Evolutionary conservation across 2,329 filamentous ascomycete species (phyloP), one percentile per base, ranked within the genome.

Genomic region (Onygenales sp.): DNA sequence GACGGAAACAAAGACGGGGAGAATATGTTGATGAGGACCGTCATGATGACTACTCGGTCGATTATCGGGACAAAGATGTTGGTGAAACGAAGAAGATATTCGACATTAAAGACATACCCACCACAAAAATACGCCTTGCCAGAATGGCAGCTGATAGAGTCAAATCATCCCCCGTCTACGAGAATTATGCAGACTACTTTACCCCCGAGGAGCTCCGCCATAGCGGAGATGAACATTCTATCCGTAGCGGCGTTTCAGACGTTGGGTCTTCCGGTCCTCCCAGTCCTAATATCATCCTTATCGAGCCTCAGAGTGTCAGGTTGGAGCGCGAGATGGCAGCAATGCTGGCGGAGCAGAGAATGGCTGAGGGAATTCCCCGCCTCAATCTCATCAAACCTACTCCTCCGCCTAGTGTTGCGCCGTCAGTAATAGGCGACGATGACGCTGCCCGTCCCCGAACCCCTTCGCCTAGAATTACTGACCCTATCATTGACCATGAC

Each of bases 311-410:
- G 13, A 63, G 58, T 47, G 64, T 67, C 42, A 48, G 46, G 13
- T 55, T 55, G n/a, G 54, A 58, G 11, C 59, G 59, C 13, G 58
- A 62, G 10, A 52, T 60, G 17, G 53, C 50, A 54, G 14, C 57
- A 50, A 52, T 46, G 41, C 14, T 35, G 43, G 42, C 43, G 55
- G 56, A 10, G 56, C 54, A 50, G 58, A 65, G 17, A 57, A 59
- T 13, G 60, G 60, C 54, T 53, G 58, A 14, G 51, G 57, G 35
- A 7, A 39, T 83, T 17, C 80, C 80, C 9, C 66, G 62, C n/a
- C 69, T 84, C 13, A 79, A 77, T 43, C 67, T 83, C 27, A 80
- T 82, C 51, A 74, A 78, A 46, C 78, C 81, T 2, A 83, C 80
- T 6, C 81, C 81, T 17, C 77, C 77, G 8, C 74, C 72, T 17